phyloP scores from a whole-genome alignment of 2,329 filamentous ascomycete genomes.

The Phyllosticta ampelicida region DNA sequence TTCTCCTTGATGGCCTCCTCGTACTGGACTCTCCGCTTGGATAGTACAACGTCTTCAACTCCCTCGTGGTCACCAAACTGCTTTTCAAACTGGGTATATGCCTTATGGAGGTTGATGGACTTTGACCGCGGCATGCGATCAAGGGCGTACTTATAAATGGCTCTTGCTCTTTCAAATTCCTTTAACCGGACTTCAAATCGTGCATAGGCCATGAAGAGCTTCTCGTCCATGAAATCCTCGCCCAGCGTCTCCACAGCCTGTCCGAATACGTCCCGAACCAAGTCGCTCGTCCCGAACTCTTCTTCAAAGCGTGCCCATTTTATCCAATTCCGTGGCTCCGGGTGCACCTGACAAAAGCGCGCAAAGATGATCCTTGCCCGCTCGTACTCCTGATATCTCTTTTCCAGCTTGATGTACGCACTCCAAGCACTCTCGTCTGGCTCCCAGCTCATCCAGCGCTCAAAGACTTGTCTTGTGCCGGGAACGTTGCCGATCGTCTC shows the following conservation, averaged over 20 bases:
- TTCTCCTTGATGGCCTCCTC: slow-evolving; percentile 92
- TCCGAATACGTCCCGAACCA: slow-evolving; percentile 87
- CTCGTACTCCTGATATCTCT: slow-evolving; percentile 85
- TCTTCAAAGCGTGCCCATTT: slow-evolving; percentile 98
- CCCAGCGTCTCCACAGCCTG: slow-evolving; percentile 79
- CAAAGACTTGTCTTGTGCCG: slow-evolving; percentile 86
- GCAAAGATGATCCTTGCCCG: slow-evolving; percentile 83
- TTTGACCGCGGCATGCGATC: slow-evolving; percentile 84
- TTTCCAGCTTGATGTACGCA: slow-evolving; percentile 94
- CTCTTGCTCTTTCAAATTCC: slow-evolving; percentile 84
- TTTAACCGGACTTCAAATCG: slow-evolving; percentile 89
- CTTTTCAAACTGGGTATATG: slow-evolving; percentile 96
- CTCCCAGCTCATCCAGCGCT: slow-evolving; percentile 98
- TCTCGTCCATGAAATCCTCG: slow-evolving; percentile 93
- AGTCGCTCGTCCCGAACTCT: slow-evolving; percentile 81
- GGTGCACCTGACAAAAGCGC: slow-evolving; percentile 83
- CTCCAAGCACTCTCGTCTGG: slow-evolving; percentile 93
- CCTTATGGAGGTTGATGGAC: slow-evolving; percentile 75
- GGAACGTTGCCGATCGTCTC: slow-evolving; percentile 93
- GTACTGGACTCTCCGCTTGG: slow-evolving; percentile 84
- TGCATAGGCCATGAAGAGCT: slow-evolving; percentile 91
- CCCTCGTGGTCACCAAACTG: slow-evolving; percentile 90
- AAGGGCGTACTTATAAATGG: slow-evolving; percentile 94
- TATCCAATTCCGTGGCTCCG: slow-evolving; percentile 94
- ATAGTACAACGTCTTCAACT: slow-evolving; percentile 90